Percentiles rank a stretch among this genome's conserved stretches.
Conservation (phyloP, 2,329 filamentous ascomycete species). For the Microdochium nivale region DNA sequence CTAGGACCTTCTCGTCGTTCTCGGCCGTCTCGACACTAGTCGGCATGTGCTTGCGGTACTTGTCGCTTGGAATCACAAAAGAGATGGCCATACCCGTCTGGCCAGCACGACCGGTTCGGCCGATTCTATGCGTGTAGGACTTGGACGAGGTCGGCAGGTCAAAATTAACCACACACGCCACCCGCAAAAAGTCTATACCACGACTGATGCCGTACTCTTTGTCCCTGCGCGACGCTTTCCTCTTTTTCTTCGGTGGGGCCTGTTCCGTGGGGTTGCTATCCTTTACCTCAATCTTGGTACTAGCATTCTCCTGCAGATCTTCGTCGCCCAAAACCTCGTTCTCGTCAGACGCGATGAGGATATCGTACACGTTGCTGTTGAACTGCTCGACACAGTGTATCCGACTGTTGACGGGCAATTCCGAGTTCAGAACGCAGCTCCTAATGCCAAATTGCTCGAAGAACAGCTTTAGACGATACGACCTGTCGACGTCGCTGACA, state of each 20-base stretch:
- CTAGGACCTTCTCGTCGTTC: conserved; percentile 77
- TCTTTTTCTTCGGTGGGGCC: conserved; percentile 47
- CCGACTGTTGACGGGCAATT: conserved; percentile 85
- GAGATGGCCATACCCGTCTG: conserved; percentile 93
- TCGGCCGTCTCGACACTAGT: conserved; percentile 68
- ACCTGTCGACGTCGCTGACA: conserved; percentile 45
- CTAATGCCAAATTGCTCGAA: conserved; percentile 95
- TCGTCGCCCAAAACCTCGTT: conserved; percentile 71
- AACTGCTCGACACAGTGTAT: conserved; percentile 96
- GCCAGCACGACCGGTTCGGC: conserved; percentile 83
- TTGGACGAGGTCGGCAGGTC: conserved; percentile 82
- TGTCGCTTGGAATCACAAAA: conserved; percentile 76
- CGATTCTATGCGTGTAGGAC: conserved; percentile 95
- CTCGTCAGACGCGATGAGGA: conserved; percentile 93
- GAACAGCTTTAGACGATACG: conserved; percentile 88
- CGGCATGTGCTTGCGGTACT: conserved; percentile 82
- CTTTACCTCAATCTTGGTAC: conserved; percentile 15
- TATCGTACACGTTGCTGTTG: conserved; percentile 94
- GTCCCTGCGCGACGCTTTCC: conserved; percentile 52
- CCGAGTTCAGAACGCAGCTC: conserved; percentile 88
- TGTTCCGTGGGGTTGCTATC: conserved; percentile 16
- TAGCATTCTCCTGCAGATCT: conserved; percentile 22
- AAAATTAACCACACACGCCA: conserved; percentile 92
- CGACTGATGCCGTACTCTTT: conserved; percentile 93
- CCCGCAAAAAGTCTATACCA: conserved; percentile 94